Evolutionary conservation across 345 rosid genomes (phyloP).

Genomic region (Populus deltoides): DNA sequence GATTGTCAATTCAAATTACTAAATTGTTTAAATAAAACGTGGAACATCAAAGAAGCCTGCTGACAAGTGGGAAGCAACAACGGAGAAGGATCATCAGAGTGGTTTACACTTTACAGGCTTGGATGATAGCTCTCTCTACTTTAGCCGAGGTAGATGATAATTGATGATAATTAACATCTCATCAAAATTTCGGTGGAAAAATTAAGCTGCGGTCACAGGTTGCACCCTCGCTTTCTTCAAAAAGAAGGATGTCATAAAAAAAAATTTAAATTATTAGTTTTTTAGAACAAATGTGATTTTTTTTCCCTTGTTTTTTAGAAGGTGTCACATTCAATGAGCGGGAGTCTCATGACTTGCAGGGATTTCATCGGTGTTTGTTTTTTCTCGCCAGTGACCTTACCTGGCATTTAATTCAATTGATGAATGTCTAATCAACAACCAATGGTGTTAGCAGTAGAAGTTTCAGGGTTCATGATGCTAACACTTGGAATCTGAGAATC

Average conservation of each 20-base stretch:
- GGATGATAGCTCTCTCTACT: slow-evolving; percentile 55
- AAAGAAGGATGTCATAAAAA: no score
- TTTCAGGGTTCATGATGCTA: not conserved
- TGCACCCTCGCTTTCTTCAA: not conserved
- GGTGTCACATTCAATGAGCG: no score
- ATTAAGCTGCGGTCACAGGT: not conserved
- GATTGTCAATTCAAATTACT: slow-evolving; percentile 61
- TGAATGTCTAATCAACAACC: not conserved
- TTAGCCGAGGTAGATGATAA: slow-evolving; percentile 36
- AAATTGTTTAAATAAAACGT: slow-evolving; percentile 53
- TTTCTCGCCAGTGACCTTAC: not conserved
- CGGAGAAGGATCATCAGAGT: slow-evolving; percentile 43
- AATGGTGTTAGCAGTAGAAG: not conserved
- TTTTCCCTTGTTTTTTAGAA: no score
- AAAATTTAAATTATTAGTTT: no score
- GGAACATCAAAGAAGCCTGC: slow-evolving; percentile 64
- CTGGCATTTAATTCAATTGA: not conserved
- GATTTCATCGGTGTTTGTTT: no score
- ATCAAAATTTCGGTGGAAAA: not conserved
- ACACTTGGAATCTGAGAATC: not conserved
- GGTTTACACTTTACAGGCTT: slow-evolving; percentile 50
- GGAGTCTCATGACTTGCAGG: no score
- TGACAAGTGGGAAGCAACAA: slow-evolving; percentile 41
- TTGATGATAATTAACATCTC: slow-evolving; percentile 2
- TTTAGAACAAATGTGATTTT: no score